Conservation (phyloP, 2,329 filamentous ascomycete genomes). For the Arthrobotrys sinensis region DNA sequence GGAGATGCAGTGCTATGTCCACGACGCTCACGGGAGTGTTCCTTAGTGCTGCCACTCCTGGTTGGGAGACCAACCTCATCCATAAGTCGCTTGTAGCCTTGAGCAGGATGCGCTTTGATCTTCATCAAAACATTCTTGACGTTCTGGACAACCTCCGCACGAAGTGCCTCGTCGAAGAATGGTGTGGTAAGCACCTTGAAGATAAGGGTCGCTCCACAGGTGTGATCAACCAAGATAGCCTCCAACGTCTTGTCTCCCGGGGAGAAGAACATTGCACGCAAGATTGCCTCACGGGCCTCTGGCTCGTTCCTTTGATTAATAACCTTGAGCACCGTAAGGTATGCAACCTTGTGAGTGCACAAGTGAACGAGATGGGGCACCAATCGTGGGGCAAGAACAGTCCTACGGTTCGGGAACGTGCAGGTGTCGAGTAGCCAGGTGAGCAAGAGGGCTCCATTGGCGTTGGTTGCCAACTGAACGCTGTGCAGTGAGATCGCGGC, state of each 20-base stretch:
- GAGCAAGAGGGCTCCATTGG: slow-evolving; percentile 91
- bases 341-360: slow-evolving; percentile 98
- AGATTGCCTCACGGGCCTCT: slow-evolving; percentile 89
- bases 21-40: slow-evolving; percentile 59
- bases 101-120: slow-evolving; percentile 92
- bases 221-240: slow-evolving; percentile 90
- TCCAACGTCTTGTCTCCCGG: slow-evolving; percentile 88
- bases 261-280: slow-evolving; percentile 93
- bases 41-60: slow-evolving; percentile 68
- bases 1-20: slow-evolving; percentile 62
- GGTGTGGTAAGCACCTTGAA: slow-evolving; percentile 99
- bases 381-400: slow-evolving; percentile 89
- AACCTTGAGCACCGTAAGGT: slow-evolving; percentile 95
- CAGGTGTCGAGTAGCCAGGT: slow-evolving; percentile 99
- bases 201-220: slow-evolving; percentile 93
- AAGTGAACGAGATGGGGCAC: slow-evolving; percentile 94
- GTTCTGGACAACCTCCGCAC: slow-evolving; percentile 89
- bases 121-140: slow-evolving; percentile 89
- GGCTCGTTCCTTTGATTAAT: slow-evolving; percentile 97
- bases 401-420: slow-evolving; percentile 91
- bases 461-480: slow-evolving; percentile 94
- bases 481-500: slow-evolving; percentile 96
- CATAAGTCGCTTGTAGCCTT: slow-evolving; percentile 99
- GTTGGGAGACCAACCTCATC: slow-evolving; percentile 94
- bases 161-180: slow-evolving; percentile 94